These are phyloP conservation scores for Astrocystis sublimbata DNA, from an alignment of 495 filamentous ascomycete genomes.

Conservation along the genomic window DNA sequence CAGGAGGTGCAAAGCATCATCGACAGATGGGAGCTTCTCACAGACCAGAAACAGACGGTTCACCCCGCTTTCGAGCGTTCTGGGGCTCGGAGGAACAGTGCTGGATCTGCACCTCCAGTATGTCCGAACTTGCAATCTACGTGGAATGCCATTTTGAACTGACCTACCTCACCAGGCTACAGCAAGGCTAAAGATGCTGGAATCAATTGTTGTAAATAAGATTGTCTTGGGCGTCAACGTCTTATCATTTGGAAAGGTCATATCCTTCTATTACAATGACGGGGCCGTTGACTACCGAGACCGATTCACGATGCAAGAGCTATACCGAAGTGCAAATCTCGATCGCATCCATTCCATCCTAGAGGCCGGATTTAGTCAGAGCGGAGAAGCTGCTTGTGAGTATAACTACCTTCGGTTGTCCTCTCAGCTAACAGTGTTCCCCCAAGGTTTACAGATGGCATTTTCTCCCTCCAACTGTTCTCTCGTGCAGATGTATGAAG, in stretches of 20 bases:
- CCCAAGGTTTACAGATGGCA: conserved; percentile 62
- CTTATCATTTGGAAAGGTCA: conserved; percentile 63
- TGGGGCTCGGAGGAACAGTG: conserved; percentile 60
- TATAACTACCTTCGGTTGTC: neutral
- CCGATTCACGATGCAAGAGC: conserved; percentile 63
- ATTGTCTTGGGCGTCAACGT: conserved; percentile 66
- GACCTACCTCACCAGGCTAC: conserved; percentile 49
- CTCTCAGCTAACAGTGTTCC: conserved; percentile 18
- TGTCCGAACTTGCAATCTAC: conserved; percentile 7
- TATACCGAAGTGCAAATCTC: conserved; percentile 61
- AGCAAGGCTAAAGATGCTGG: conserved; percentile 63
- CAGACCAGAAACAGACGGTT: conserved; percentile 56
- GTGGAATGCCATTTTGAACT: conserved; percentile 11
- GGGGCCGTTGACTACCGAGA: conserved; percentile 78
- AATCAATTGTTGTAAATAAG: conserved; percentile 64
- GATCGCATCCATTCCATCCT: conserved; percentile 52
- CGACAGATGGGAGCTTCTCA: conserved; percentile 74
- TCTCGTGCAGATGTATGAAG: conserved; percentile 62
- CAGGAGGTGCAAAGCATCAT: conserved; percentile 67
- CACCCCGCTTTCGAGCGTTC: conserved; percentile 77
- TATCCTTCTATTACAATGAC: conserved; percentile 72
- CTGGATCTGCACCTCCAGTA: conserved; percentile 45
- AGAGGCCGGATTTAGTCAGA: conserved; percentile 27
- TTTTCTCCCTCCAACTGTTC: conserved; percentile 76
- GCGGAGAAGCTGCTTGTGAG: conserved; percentile 28